Base-by-base conservation (phyloP, 2,329 filamentous ascomycete genomes). In the Periconia sp. region DNA sequence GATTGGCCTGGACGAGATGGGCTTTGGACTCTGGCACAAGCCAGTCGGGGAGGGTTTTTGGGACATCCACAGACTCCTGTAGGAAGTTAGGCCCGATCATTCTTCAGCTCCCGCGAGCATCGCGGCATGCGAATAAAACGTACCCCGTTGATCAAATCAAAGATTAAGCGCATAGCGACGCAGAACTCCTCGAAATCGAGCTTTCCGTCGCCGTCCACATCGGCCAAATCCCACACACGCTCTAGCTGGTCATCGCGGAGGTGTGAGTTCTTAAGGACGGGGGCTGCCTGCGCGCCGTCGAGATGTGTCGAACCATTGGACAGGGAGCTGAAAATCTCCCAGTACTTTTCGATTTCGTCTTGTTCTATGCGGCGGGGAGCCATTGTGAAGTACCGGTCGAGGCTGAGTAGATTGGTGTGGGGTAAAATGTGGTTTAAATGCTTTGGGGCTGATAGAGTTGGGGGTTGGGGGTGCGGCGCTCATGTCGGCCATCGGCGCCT, bases 121-220 rank as follows among this genome's bases (percentile, higher is more conserved):
- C 5, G n/a, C 11, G 51, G 10, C n/a, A 17, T 15, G 33, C 33
- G 33, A 37, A 37, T n/a, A n/a, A n/a, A 35, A 61, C 65, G 49
- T 82, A 95, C 91, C 66, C 94, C 94, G 70, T 99, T 99, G 65
- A 99, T 87, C 61, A 97, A 80, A 74, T 99, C 94, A 75, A 97
- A 99, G 67, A 97, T 97, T 69, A 99, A 80, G 69, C 94, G 86
- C 94, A 99, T 99, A 40, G 92, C 94, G 54, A 99, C 94, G 75
- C 94, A 99, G 75, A 99, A 99, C 81, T 99, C 94, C 78, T 99
- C 94, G 79, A 99, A 99, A 77, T 99, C 94, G 50, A 99, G 82
- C 76, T 95, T 95, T 59, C 94, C 94, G 79, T 99, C 94, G 65
- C 92, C 92, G 76, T 99, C 94, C 57, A 99, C 91, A 73, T 99